Percentiles rank a stretch among this genome's conserved stretches.
phyloP scores from a whole-genome alignment of 495 filamentous ascomycete genomes.

The Trichoderma reesei region DNA sequence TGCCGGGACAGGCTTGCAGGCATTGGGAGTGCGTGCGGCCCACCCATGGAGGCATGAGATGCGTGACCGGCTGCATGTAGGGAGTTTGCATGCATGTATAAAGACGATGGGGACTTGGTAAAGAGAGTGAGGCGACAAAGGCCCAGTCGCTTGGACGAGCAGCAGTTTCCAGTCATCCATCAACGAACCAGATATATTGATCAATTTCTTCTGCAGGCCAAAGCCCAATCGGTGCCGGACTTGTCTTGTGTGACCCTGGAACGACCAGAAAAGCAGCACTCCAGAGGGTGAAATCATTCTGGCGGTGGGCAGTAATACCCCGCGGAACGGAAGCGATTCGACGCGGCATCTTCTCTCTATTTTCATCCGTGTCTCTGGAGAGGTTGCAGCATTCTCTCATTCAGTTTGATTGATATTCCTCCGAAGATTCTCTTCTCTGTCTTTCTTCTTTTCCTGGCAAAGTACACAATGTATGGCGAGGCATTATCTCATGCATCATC shows the following conservation, averaged over 20 bases:
- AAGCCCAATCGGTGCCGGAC: background rate
- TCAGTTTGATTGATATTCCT: too few species aligned
- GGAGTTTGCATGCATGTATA: background rate
- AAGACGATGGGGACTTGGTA: too few species aligned
- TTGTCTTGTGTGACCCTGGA: background rate
- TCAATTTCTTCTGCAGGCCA: background rate
- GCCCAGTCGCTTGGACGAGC: background rate
- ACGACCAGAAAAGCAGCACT: background rate
- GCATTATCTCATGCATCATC: too few species aligned
- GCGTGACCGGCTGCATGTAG: background rate
- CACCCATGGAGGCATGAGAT: background rate
- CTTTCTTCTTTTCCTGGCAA: too few species aligned
- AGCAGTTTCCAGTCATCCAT: background rate
- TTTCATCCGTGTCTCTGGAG: background rate
- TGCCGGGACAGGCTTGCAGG: background rate
- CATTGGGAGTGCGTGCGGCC: background rate
- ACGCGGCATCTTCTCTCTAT: background rate
- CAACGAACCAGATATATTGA: background rate
- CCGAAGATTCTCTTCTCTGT: too few species aligned
- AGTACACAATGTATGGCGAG: too few species aligned
- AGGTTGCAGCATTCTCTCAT: background rate
- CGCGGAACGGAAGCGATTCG: background rate
- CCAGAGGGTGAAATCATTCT: background rate
- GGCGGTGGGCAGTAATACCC: background rate
- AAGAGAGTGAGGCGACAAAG: background rate